Evolutionary conservation across 2,329 filamentous ascomycete species (phyloP).

Genomic region (Verticillium alfalfae): DNA sequence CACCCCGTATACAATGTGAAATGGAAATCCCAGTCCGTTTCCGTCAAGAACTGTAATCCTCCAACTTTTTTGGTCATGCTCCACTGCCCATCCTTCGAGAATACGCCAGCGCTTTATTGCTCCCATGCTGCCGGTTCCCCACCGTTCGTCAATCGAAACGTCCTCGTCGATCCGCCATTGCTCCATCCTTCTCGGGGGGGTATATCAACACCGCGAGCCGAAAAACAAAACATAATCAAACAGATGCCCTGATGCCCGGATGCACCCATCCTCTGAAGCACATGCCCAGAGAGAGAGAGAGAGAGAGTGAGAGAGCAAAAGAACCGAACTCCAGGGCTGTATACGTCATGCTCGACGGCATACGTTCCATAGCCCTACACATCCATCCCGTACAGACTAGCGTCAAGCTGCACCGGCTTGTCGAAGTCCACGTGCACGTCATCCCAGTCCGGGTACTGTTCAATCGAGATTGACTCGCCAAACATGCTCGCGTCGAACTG

Average conservation of each 20-base stretch:
- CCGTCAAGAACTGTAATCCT: not conserved
- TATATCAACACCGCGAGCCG: slow-evolving; percentile 2
- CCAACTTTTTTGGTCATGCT: not conserved
- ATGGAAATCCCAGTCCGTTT: not conserved
- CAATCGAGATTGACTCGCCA: slow-evolving; percentile 8
- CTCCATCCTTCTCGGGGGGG: not conserved
- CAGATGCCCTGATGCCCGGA: not conserved
- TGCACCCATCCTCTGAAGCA: not conserved
- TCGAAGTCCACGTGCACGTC: slow-evolving; percentile 44
- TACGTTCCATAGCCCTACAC: slow-evolving; percentile 10
- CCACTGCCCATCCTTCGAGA: not conserved
- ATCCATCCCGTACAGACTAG: slow-evolving; percentile 27
- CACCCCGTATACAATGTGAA: not conserved
- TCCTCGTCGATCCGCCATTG: slow-evolving; percentile 3
- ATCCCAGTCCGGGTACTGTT: slow-evolving; percentile 34
- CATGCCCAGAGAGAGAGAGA: not conserved
- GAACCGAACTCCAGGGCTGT: too few relatives aligned
- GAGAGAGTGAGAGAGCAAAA: not conserved
- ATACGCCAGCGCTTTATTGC: slow-evolving; percentile 2
- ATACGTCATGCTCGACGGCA: slow-evolving; percentile 3
- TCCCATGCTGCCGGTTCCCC: not conserved
- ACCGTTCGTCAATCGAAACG: not conserved
- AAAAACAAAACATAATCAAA: not conserved
- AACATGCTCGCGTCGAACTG: slow-evolving; percentile 16
- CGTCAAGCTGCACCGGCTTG: slow-evolving; percentile 49